phyloP scores from a whole-genome alignment of 495 filamentous ascomycete genomes.

The Lophiotrema nucula region DNA sequence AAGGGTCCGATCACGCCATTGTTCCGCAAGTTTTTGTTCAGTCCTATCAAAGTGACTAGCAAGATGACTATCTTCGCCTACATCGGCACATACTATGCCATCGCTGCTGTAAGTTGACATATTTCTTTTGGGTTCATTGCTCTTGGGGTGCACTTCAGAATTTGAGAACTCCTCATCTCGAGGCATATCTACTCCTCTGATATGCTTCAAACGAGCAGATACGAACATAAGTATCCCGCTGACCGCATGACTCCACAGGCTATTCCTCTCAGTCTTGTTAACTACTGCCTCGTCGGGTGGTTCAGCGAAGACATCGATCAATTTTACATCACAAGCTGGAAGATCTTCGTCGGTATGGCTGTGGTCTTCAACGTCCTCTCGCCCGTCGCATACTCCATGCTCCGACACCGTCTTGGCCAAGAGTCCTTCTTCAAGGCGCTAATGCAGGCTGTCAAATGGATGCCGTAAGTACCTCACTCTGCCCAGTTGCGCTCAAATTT shows the following conservation, averaged over 20 bases:
- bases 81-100: conserved; percentile 43
- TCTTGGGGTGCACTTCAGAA: too few species aligned
- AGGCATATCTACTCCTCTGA: too few species aligned
- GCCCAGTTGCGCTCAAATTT: background rate
- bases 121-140: too few species aligned
- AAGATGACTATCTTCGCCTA: conserved; percentile 39
- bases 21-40: conserved; percentile 32
- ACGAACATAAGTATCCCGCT: too few species aligned
- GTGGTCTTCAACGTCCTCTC: conserved; percentile 70
- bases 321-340: conserved; percentile 74
- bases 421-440: conserved; percentile 46
- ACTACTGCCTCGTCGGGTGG: conserved; percentile 55
- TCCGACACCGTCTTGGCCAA: conserved; percentile 67
- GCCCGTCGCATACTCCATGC: conserved; percentile 62
- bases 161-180: too few species aligned
- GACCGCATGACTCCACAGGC: too few species aligned
- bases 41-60: conserved; percentile 35
- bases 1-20: conserved; percentile 35
- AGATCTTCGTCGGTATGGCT: conserved; percentile 72
- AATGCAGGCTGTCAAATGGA: conserved; percentile 72
- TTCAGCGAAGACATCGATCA: conserved; percentile 72
- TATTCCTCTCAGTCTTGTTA: conserved; percentile 40
- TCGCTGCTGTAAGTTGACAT: too few species aligned
- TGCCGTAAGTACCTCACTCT: conserved; percentile 39
- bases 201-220: too few species aligned